These are phyloP conservation scores for Mentha longifolia DNA, from an alignment of 257 asterid species.

Conservation along the genomic window DNA sequence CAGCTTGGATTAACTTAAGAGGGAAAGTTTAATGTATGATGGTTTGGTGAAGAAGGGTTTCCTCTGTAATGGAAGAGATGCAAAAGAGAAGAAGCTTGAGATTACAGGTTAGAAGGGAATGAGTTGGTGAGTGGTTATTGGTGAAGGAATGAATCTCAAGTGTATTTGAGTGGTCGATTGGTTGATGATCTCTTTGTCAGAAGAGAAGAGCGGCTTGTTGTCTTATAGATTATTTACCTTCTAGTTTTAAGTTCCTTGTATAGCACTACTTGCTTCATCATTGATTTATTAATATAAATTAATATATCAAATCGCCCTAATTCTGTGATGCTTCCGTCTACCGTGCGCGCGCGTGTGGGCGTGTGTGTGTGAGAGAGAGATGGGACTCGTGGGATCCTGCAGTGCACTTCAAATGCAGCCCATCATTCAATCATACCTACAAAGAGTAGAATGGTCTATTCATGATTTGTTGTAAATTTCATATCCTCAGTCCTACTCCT, in stretches of 20 bases:
- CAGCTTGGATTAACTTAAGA: slow-evolving; percentile 62
- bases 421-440: no score
- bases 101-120: slow-evolving; percentile 11
- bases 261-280: slow-evolving; percentile 34
- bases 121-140: neutral
- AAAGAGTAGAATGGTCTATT: no score
- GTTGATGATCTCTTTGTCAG: slow-evolving; percentile 5
- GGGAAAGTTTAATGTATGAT: no score
- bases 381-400: no score
- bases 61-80: neutral
- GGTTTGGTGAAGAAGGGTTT: neutral
- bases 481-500: no score
- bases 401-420: no score
- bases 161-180: neutral
- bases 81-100: neutral
- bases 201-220: neutral
- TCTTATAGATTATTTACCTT: neutral
- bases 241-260: slow-evolving; percentile 40
- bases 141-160: neutral
- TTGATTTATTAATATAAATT: slow-evolving; percentile 26
- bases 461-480: no score
- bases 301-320: no score
- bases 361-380: no score
- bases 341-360: no score
- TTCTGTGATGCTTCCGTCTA: no score